Evolutionary conservation across 2,329 filamentous ascomycete species (phyloP), one percentile per base, ranked within the genome.

Genomic region (Colletotrichum sublineola): DNA sequence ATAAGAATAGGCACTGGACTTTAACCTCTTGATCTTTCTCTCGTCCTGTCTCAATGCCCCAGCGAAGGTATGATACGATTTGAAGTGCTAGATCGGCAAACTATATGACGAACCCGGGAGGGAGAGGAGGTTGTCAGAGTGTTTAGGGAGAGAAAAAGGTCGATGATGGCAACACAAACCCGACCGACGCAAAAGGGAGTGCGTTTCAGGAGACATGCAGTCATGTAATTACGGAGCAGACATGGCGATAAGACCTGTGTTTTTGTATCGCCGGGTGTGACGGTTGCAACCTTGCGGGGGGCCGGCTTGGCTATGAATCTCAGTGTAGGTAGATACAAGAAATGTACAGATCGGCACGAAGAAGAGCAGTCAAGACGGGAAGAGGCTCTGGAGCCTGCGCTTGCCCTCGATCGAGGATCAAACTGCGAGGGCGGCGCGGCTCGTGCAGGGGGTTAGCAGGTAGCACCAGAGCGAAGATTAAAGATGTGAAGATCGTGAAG

Each of bases 21-120:
- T 50, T 62, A 31, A 31, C 31, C 33, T 56, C 20, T 31, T 50
- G 40, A 36, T 2, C n/a, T 46, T 48, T 3, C 20, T 50, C 31
- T 33, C n/a, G 14, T 31, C 38, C 5, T 5, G 20, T 31, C 42
- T n/a, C 20, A 20, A 38, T 18, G 55, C 50, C 36, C 36, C 64
- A 53, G n/a, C 6, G 65, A 38, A 52, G 52, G 61, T 61, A 65
- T 58, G 67, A 36, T 33, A 58, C 24, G 9, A 38, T 52, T 50
- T 14, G 53, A 24, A 60, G 36, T 20, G 61, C n/a, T 33, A 65
- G 52, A 57, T 42, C 24, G 48, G 33, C 36, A 46, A 9, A 52
- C 29, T 33, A 40, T 50, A 44, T 56, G 36, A 57, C 18, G 42
- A 36, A 57, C 40, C 33, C 42, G 20, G 42, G 2, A 42, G 40